Evolutionary conservation across 305 asterid species (phyloP), one percentile per base, ranked within the genome.

Genomic region (Rubia peregrina): DNA sequence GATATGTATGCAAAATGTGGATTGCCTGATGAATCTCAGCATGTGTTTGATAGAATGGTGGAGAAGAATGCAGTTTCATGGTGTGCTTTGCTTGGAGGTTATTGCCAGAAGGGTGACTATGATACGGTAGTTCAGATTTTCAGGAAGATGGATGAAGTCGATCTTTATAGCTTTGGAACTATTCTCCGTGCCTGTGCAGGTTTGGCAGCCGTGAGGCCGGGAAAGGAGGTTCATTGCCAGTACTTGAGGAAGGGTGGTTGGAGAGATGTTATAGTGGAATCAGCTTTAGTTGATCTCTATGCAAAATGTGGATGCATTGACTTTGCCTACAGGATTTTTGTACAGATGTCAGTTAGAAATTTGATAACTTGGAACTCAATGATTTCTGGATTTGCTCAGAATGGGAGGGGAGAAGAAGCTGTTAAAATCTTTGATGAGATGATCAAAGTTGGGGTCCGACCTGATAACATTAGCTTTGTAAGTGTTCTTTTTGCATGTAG

Each of bases 371-470:
- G 99, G 98, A 93, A 93, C 76, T 82, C 96, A 0, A 87, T 94
- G 96, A 86, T 94, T 40, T 87, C 96, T 66, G 96, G 98, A 48
- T 88, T 89, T 63, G 99, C 99, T 61, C 97, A 91, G 81, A 94
- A 94, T 38, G 96, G 99, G 22, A 80, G 87, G 73, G 99, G 96
- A 5, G 67, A 30, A 66, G 96, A 94, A 78, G 90, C 96, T 71
- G 76, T 88, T 43, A 48, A 72, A 76, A 67, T 83, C 42, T 89
- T 94, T 9, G 68, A 82, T 57, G 83, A 78, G 77, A 94, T 94
- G 99, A 82, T 84, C 65, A 64, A 33, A 11, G 85, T 73, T 69
- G 80, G 89, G 21, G 79, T 86, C 61, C 76, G 74, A 21, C 96
- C 98, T 5, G 96, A 91, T 71, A 67, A 77, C 51, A 88, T 94